Base-by-base conservation (phyloP, 108 stramenopile species). In the Nannochloropsis salina region DNA sequence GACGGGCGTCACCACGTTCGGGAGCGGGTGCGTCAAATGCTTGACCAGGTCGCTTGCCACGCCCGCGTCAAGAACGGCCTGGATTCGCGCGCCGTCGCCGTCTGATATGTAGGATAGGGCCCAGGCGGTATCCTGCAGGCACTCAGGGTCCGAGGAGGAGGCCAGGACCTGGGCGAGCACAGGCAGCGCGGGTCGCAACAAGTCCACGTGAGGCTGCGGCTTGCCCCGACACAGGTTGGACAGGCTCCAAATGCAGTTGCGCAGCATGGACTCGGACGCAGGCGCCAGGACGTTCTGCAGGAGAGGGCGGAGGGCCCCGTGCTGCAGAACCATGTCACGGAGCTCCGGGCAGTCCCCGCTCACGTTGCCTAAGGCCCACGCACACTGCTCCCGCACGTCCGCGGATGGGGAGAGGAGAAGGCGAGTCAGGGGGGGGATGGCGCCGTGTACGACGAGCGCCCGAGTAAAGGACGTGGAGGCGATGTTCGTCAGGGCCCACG, bases 291-390 rank as follows among this genome's bases (percentile, higher is more conserved):
- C 86, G 86, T 98, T 98, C 80, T 90, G 83, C 43, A 95, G 61
- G 79, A 97, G 89, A 47, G 91, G 89, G 40, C 86, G 86, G 81
- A 96, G 86, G n/a, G 91, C 91, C 43, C 93, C 91, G 15, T 91
- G 43, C 41, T 83, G 51, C 44, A 96, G 90, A 22, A 95, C 90
- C 9, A 86, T 43, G 88, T 98, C 94, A 42, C 98, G 90, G 44
- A 93, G 90, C 42, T 84, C 85, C 5, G 94, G n/a, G 21, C 88
- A 87, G 85, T 98, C 98, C 2, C 96, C 98, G 6, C 96, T 96
- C 83, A 98, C 94, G 88, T 98, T 98, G 83, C 97, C 98, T 20
- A 98, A 89, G 83, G 95, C 95, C 98, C 98, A 98, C 5, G 94
- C 96, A 80, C 92, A 85, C 91, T 98, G 98, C 83, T 97, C 96